phyloP scores from a whole-genome alignment of 2,329 filamentous ascomycete species.

The Plenodomus tracheiphilus region DNA sequence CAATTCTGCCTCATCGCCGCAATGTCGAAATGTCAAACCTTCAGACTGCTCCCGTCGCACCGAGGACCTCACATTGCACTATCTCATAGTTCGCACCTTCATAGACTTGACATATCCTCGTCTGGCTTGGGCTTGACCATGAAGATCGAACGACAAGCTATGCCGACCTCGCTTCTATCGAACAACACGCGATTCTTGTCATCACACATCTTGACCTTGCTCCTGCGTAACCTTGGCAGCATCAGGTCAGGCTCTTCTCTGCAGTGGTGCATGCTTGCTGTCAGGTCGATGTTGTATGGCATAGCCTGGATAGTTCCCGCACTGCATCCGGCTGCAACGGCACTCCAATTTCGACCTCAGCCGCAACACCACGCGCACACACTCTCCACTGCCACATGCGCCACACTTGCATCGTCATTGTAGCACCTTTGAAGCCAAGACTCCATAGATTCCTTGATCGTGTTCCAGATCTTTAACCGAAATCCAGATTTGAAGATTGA shows the following conservation, averaged over 20 bases:
- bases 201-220: slow-evolving; percentile 2
- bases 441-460: neutral
- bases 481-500: neutral
- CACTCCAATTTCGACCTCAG: too few relatives aligned
- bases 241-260: too few relatives aligned
- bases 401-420: neutral
- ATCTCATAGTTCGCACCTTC: slow-evolving; percentile 7
- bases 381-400: neutral
- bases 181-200: slow-evolving; percentile 7
- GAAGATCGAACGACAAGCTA: slow-evolving; percentile 1
- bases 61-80: slow-evolving; percentile 2
- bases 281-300: too few relatives aligned
- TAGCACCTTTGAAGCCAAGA: neutral
- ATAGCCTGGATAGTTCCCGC: neutral
- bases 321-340: neutral
- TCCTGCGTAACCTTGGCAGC: too few relatives aligned
- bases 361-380: too few relatives aligned
- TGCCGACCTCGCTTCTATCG: slow-evolving; percentile 1
- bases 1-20: slow-evolving; percentile 2
- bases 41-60: neutral
- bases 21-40: slow-evolving; percentile 11
- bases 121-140: slow-evolving; percentile 3
- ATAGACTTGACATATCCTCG: slow-evolving; percentile 5
- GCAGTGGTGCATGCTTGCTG: too few relatives aligned
- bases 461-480: neutral